Evolutionary conservation across 768 basidiomycete species (phyloP).

Genomic region (Podaxis mareebaensis): DNA sequence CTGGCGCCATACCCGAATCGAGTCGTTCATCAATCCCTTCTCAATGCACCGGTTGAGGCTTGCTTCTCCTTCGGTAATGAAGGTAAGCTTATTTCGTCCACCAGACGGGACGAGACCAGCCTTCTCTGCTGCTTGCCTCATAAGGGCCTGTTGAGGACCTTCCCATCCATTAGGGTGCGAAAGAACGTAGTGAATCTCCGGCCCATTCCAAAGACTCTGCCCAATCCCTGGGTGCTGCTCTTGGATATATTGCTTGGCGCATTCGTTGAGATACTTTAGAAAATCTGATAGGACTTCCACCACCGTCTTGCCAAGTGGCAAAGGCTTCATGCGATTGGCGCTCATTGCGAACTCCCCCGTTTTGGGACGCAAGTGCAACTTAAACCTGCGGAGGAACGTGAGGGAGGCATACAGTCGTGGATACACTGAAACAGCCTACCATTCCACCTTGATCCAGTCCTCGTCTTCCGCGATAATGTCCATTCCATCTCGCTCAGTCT

Average conservation of each 20-base stretch:
- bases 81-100: conserved; percentile 42
- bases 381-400: conserved; percentile 28
- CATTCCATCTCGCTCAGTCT: conserved; percentile 18
- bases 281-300: conserved; percentile 50
- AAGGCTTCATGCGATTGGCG: conserved; percentile 27
- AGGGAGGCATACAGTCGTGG: too few relatives aligned
- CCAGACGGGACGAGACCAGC: conserved; percentile 49
- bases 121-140: conserved; percentile 49
- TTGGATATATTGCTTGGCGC: conserved; percentile 44
- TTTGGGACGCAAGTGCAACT: conserved; percentile 35
- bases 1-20: conserved; percentile 24
- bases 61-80: conserved; percentile 63
- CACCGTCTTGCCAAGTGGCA: conserved; percentile 42
- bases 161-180: conserved; percentile 68
- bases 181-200: conserved; percentile 52
- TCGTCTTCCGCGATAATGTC: conserved; percentile 17
- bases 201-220: conserved; percentile 40
- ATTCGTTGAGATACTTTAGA: conserved; percentile 44
- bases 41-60: conserved; percentile 54
- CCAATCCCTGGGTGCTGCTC: conserved; percentile 44
- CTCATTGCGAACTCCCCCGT: conserved; percentile 15
- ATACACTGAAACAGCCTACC: conserved; percentile 1
- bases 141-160: conserved; percentile 50
- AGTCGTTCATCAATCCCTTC: conserved; percentile 39
- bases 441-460: conserved; percentile 18